Evolutionary conservation across 306 rosid genomes (phyloP).

Genomic region (Rosa chinensis): DNA sequence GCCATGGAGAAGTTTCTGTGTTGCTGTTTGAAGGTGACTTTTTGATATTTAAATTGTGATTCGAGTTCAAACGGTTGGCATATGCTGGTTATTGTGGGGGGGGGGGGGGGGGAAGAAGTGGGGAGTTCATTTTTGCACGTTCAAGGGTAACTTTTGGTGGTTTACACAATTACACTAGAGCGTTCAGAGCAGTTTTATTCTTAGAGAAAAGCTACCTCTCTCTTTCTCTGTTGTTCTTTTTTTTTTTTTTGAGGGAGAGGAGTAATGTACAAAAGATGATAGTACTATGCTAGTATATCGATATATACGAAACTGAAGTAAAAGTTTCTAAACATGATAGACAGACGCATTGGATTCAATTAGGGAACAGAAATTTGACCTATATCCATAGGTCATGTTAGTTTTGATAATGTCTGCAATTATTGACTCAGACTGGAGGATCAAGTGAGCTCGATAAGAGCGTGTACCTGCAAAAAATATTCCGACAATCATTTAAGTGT

Average conservation of each 20-base stretch:
- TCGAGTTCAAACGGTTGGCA: constrained; percentile 27
- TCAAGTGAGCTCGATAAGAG: neutral
- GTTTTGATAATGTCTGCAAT: neutral
- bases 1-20: constrained; percentile 40
- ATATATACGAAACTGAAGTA: neutral
- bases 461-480: neutral
- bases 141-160: constrained; percentile 1
- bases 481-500: neutral
- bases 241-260: neutral
- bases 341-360: neutral
- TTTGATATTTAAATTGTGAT: neutral
- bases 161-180: neutral
- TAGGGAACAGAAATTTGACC: neutral
- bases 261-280: too few relatives aligned
- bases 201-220: neutral
- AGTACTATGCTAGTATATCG: neutral
- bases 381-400: neutral
- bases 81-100: neutral
- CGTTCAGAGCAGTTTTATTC: neutral
- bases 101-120: neutral
- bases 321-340: neutral
- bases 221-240: neutral
- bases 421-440: neutral
- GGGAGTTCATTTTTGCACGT: constrained; percentile 7
- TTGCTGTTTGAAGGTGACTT: neutral